A percentile compares a stretch with the other conserved stretches of the same genome.
Evolutionary conservation across 768 basidiomycete species (phyloP).

Genomic region (Cystofilobasidium capitatum): DNA sequence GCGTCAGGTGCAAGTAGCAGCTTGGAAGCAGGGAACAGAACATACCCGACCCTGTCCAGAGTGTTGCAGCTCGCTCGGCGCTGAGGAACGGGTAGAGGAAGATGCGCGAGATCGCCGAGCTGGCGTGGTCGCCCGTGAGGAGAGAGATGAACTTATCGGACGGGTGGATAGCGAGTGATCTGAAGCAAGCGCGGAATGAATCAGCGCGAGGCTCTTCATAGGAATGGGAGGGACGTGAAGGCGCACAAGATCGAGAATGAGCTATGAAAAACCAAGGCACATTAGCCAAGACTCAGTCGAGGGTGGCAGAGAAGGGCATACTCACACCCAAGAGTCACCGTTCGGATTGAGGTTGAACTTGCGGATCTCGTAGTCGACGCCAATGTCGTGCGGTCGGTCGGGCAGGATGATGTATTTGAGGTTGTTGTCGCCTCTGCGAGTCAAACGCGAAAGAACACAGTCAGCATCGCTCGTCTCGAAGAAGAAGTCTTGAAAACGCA

Average conservation of each 20-base stretch:
- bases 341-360: constrained; percentile 36
- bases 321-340: constrained; percentile 31
- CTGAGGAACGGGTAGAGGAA: constrained; percentile 35
- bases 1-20: not conserved
- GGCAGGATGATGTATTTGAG: constrained; percentile 32
- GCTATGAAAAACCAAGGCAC: not conserved
- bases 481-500: not conserved
- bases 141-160: constrained; percentile 15
- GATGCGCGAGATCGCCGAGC: constrained; percentile 25
- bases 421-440: constrained; percentile 32
- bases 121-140: constrained; percentile 20
- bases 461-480: not conserved
- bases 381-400: not conserved
- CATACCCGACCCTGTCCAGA: constrained; percentile 19
- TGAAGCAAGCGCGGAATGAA: constrained; percentile 27
- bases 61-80: constrained; percentile 3
- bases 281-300: no score
- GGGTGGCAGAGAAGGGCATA: constrained; percentile 15
- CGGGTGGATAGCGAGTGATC: constrained; percentile 17
- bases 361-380: constrained; percentile 13
- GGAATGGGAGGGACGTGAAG: not conserved
- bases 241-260: constrained; percentile 24
- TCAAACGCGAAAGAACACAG: constrained; percentile 24
- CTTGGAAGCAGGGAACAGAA: not conserved
- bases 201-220: no score